A percentile compares a stretch with the other conserved stretches of the same genome.
Conservation (phyloP, 345 rosid species). For the Adansonia digitata region DNA sequence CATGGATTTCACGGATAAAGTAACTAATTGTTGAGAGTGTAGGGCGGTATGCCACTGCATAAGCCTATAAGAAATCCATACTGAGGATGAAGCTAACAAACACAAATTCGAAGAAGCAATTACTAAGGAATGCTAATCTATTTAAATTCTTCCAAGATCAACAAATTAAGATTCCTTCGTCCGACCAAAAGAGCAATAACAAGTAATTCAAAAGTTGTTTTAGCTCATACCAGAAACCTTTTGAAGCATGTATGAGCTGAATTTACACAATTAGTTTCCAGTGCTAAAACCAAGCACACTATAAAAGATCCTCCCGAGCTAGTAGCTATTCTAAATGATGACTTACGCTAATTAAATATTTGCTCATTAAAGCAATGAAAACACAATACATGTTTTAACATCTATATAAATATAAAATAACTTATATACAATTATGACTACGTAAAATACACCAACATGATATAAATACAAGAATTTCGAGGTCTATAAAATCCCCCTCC, state of each 20-base stretch:
- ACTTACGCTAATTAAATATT: background rate
- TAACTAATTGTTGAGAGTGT: conserved; percentile 14
- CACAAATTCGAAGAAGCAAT: background rate
- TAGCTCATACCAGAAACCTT: background rate
- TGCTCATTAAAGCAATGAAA: too few relatives aligned
- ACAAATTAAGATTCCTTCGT: background rate
- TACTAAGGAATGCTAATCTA: background rate
- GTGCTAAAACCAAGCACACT: background rate
- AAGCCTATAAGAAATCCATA: conserved; percentile 26
- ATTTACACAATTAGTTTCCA: background rate
- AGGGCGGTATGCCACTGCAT: conserved; percentile 24
- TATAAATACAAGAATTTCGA: too few relatives aligned
- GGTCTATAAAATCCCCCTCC: background rate
- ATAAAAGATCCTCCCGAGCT: background rate
- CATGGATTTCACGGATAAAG: conserved; percentile 23
- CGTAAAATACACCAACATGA: too few relatives aligned
- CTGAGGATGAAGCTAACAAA: conserved; percentile 11
- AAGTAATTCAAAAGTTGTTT: background rate
- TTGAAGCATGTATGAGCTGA: background rate
- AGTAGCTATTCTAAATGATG: background rate
- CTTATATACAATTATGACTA: too few relatives aligned
- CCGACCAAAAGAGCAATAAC: background rate
- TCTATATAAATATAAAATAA: too few relatives aligned
- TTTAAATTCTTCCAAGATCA: background rate
- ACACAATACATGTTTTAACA: too few relatives aligned